Evolutionary conservation across 2,329 filamentous ascomycete species (phyloP).

Genomic region (Ascochyta viciae-villosae): DNA sequence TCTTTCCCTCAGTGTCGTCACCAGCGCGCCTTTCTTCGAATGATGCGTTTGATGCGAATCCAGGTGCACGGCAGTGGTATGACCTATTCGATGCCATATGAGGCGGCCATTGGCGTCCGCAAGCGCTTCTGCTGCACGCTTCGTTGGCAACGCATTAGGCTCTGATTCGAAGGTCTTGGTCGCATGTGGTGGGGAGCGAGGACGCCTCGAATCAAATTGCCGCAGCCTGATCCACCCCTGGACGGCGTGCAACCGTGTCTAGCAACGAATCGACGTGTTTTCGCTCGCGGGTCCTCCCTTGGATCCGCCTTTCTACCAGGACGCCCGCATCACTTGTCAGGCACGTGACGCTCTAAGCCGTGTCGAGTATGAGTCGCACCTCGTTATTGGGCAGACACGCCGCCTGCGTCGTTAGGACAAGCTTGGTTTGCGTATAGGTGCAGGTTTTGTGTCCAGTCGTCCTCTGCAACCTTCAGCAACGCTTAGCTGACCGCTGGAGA

Average conservation of each 20-base stretch:
- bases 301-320: constrained; percentile 30
- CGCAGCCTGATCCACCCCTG: constrained; percentile 29
- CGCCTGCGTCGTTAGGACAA: constrained; percentile 24
- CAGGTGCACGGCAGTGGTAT: constrained; percentile 40
- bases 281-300: constrained; percentile 37
- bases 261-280: constrained; percentile 42
- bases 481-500: constrained; percentile 46
- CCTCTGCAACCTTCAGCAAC: constrained; percentile 46
- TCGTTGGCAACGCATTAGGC: constrained; percentile 46
- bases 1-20: constrained; percentile 32
- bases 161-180: constrained; percentile 34
- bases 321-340: constrained; percentile 27
- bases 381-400: constrained; percentile 26
- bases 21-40: constrained; percentile 14
- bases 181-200: constrained; percentile 32
- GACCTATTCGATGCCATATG: constrained; percentile 8
- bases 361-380: constrained; percentile 15
- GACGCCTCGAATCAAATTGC: constrained; percentile 37
- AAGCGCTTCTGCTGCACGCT: constrained; percentile 45
- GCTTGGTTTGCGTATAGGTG: constrained; percentile 30
- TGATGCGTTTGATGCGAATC: constrained; percentile 29
- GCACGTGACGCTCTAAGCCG: constrained; percentile 38
- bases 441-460: constrained; percentile 42
- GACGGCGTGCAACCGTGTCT: constrained; percentile 27
- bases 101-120: constrained; percentile 39